Evolutionary conservation across 1,284 basidiomycete species (phyloP), one percentile per base, ranked within the genome.

Genomic region (Neolentinus lepideus): DNA sequence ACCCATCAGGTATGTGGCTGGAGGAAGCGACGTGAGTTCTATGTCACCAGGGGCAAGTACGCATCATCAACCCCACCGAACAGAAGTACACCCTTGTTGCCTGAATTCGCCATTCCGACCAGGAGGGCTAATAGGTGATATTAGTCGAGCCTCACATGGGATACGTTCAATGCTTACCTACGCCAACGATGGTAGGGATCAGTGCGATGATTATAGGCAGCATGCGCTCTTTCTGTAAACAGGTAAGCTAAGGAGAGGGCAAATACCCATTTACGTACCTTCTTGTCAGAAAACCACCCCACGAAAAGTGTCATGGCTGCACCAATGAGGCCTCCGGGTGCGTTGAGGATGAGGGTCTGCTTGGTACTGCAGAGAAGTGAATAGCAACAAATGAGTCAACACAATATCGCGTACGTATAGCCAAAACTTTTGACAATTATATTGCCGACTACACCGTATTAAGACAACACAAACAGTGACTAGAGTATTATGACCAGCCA

Each of bases 281-380:
- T 82, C 62, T 72, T 79, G 61, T 85, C 85, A 0, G 84, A 82
- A 61, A 80, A 83, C 77, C 79, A 85, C 3, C 83, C 84, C 58
- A 80, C 81, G 8, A 77, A 63, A 4, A 85, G 60, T 0, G 80
- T 77, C 54, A 71, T 81, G 2, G 69, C 53, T 0, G 80, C 70
- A 2, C 72, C 76, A 51, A 86, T 69, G 1, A 67, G 69, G 1
- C 85, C 85, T n/a, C 68, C 75, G 4, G 84, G 85, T 0, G 84
- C 81, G 2, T 77, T 76, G 14, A 86, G 65, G 47, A 87, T 85
- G 24, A 88, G 67, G 0, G 84, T 79, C 60, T 85, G 81, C 61
- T 75, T 82, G 8, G 81, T 75, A 10, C 82, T 85, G 54, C 8
- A 27, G 27, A n/a, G 8, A 4, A 43, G 12, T 22, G 12, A 25